Conservation (phyloP, 768 basidiomycete species). For the Mycena crocata region DNA sequence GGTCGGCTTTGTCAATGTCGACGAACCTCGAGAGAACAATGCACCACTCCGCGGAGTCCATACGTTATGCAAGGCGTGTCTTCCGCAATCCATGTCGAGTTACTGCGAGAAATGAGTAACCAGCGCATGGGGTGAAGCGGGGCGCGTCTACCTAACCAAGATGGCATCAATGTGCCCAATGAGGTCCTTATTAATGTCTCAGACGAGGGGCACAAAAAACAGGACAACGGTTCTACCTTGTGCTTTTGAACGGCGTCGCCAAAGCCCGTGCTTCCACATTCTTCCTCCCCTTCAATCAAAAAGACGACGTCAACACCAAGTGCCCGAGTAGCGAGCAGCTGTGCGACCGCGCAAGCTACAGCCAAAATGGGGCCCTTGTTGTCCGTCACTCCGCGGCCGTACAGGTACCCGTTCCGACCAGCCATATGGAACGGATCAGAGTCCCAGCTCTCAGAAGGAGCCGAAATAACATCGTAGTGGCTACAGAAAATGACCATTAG, state of each 20-base stretch:
- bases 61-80: constrained; percentile 94
- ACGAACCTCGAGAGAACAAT: constrained; percentile 79
- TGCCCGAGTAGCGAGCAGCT: constrained; percentile 75
- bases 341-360: constrained; percentile 88
- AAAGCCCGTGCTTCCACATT: constrained; percentile 92
- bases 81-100: constrained; percentile 97
- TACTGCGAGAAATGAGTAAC: constrained; percentile 55
- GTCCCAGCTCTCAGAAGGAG: constrained; percentile 79
- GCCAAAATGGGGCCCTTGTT: constrained; percentile 97
- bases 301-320: constrained; percentile 91
- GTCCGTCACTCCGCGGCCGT: constrained; percentile 92
- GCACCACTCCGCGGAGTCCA: constrained; percentile 93
- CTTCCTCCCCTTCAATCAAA: constrained; percentile 96
- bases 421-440: constrained; percentile 86
- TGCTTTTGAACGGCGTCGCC: constrained; percentile 77
- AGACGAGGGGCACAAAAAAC: constrained; percentile 16
- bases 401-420: constrained; percentile 89
- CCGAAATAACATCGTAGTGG: constrained; percentile 97
- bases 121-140: background rate
- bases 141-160: constrained; percentile 72
- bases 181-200: constrained; percentile 60
- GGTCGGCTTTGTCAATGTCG: background rate
- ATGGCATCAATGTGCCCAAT: constrained; percentile 93
- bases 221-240: constrained; percentile 61
- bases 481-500: constrained; percentile 47